Percentiles rank a stretch among this genome's conserved stretches.
Evolutionary conservation across 2,329 filamentous ascomycete genomes (phyloP).

Genomic region (Fusarium piperis): DNA sequence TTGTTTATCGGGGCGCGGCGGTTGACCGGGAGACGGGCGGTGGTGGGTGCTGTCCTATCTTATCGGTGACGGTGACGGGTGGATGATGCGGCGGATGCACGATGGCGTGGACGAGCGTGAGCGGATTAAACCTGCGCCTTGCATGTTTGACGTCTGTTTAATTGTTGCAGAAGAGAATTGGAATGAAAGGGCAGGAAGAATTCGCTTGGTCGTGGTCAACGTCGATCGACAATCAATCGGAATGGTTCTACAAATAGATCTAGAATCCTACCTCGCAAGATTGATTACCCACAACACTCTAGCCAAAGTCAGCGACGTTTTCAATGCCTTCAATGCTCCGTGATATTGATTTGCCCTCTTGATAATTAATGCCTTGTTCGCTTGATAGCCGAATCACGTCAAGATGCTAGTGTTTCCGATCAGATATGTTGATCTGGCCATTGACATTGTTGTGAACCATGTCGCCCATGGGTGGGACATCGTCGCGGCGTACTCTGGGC

Average conservation of each 20-base stretch:
- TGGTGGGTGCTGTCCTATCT: slow-evolving; percentile 31
- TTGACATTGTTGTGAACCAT: not conserved
- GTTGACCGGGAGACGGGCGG: slow-evolving; percentile 39
- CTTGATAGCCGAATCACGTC: not conserved
- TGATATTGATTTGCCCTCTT: not conserved
- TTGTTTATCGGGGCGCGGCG: slow-evolving; percentile 39
- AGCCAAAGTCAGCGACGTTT: not conserved
- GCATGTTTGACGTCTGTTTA: not conserved
- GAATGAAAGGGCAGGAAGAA: not conserved
- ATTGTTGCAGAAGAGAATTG: not conserved
- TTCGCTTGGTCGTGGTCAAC: not conserved
- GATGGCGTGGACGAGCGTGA: slow-evolving; percentile 16
- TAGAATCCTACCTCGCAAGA: not conserved
- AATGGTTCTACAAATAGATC: not conserved
- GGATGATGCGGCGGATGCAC: slow-evolving; percentile 8
- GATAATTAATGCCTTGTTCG: not conserved
- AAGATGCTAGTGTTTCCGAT: not conserved
- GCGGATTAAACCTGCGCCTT: not conserved
- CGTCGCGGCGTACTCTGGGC: not conserved
- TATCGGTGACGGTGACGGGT: slow-evolving; percentile 30
- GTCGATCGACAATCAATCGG: not conserved
- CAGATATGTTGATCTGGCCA: not conserved
- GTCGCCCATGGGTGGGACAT: not conserved
- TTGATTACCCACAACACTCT: not conserved
- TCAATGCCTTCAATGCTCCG: not conserved